Conservation (phyloP, 73 alveolate species). For the Paramecium sonneborni region DNA sequence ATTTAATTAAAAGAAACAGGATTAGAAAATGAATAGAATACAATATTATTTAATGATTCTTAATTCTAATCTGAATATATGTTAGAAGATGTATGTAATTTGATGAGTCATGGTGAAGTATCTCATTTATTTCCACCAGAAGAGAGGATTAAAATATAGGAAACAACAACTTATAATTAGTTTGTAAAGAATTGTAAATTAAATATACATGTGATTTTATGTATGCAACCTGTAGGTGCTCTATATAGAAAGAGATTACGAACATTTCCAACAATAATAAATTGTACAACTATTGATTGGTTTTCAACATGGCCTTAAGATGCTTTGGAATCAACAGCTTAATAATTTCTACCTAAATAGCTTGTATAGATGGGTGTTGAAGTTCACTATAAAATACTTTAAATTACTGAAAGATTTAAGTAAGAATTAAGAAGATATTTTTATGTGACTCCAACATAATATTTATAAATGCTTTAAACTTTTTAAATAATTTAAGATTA, state of each 20-base stretch:
- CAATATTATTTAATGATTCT: conserved; percentile 37
- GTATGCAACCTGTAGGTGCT: conserved; percentile 75
- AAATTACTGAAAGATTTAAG: conserved; percentile 82
- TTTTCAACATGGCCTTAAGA: conserved; percentile 76
- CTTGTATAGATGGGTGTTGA: conserved; percentile 95
- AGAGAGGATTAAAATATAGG: conserved; percentile 66
- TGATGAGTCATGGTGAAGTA: conserved; percentile 69
- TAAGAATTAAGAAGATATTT: conserved; percentile 97
- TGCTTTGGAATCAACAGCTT: conserved; percentile 71
- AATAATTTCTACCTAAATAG: conserved; percentile 68
- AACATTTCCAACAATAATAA: conserved; percentile 75
- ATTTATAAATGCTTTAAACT: conserved; percentile 95
- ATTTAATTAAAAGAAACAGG: conserved; percentile 1
- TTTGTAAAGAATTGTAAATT: conserved; percentile 66
- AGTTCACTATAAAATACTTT: conserved; percentile 96
- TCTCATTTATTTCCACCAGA: conserved; percentile 68
- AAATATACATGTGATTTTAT: conserved; percentile 68
- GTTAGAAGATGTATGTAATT: conserved; percentile 70
- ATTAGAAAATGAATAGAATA: neutral
- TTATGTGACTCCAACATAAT: conserved; percentile 99
- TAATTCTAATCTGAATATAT: conserved; percentile 7
- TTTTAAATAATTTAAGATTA: conserved; percentile 84
- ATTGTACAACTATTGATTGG: conserved; percentile 81
- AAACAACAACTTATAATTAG: conserved; percentile 57
- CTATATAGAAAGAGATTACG: conserved; percentile 71